Evolutionary conservation across 306 rosid genomes (phyloP).

Genomic region (Canavalia gladiata): DNA sequence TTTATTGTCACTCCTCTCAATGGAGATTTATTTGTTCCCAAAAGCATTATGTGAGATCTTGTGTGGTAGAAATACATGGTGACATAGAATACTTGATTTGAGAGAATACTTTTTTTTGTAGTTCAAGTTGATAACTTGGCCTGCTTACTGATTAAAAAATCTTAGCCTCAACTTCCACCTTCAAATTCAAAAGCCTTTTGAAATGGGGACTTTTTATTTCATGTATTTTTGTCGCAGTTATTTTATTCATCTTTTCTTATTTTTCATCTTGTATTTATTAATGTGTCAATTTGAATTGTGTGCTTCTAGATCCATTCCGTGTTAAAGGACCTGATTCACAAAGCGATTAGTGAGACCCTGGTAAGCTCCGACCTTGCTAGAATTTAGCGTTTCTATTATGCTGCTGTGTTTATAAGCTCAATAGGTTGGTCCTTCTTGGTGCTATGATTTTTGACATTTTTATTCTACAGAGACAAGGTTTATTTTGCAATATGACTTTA

Average conservation of each 20-base stretch:
- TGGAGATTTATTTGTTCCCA: conserved; percentile 1
- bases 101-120: background rate
- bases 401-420: background rate
- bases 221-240: background rate
- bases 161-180: background rate
- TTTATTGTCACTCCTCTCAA: background rate
- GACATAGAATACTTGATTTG: background rate
- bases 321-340: conserved; percentile 85
- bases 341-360: conserved; percentile 77
- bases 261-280: conserved; percentile 7
- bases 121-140: background rate
- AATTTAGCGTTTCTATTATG: conserved; percentile 35
- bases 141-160: conserved; percentile 13
- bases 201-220: background rate
- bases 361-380: conserved; percentile 55
- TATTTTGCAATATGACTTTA: background rate
- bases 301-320: conserved; percentile 73
- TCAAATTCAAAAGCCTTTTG: background rate
- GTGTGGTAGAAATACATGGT: background rate
- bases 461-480: background rate
- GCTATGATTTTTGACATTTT: background rate
- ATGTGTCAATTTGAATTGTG: conserved; percentile 40
- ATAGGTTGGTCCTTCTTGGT: conserved; percentile 32
- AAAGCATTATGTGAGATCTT: conserved; percentile 5
- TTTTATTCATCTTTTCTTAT: conserved; percentile 11